Evolutionary conservation across 192 early-diverging fungal species (phyloP).

Genomic region (Geosiphon pyriformis): DNA sequence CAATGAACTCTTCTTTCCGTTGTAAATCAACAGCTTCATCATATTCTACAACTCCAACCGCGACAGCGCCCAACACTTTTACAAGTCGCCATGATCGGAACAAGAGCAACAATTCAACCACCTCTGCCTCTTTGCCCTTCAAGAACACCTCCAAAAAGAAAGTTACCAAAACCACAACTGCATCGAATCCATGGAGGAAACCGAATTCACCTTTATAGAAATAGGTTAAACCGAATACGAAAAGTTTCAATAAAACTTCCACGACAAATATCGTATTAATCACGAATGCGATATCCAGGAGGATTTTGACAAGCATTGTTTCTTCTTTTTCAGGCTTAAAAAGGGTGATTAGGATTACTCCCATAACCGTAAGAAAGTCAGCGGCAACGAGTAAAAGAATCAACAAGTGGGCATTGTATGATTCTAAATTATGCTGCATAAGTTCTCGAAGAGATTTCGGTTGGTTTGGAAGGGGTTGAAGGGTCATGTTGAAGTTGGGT

Average conservation of each 20-base stretch:
- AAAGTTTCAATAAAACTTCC: constrained; percentile 40
- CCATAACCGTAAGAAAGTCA: constrained; percentile 35
- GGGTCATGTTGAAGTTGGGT: neutral
- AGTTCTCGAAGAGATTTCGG: neutral
- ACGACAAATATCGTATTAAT: constrained; percentile 47
- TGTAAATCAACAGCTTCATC: neutral
- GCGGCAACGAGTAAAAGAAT: constrained; percentile 29
- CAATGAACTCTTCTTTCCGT: neutral
- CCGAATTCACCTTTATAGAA: constrained; percentile 25
- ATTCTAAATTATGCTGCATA: neutral
- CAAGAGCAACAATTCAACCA: constrained; percentile 46
- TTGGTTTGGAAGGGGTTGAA: neutral
- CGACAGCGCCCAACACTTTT: constrained; percentile 44
- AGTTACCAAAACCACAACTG: constrained; percentile 40
- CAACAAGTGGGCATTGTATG: neutral
- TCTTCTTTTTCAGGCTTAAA: constrained; percentile 30
- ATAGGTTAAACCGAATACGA: constrained; percentile 43
- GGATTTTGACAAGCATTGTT: constrained; percentile 32
- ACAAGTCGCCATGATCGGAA: constrained; percentile 54
- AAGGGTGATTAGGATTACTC: constrained; percentile 31
- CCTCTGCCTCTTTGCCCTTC: constrained; percentile 46
- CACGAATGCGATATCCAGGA: constrained; percentile 31
- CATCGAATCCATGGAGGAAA: constrained; percentile 44
- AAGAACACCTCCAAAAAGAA: constrained; percentile 48
- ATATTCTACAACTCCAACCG: constrained; percentile 36